Base-by-base conservation (phyloP, 2,329 filamentous ascomycete genomes). In the Lachnellula subtilissima region DNA sequence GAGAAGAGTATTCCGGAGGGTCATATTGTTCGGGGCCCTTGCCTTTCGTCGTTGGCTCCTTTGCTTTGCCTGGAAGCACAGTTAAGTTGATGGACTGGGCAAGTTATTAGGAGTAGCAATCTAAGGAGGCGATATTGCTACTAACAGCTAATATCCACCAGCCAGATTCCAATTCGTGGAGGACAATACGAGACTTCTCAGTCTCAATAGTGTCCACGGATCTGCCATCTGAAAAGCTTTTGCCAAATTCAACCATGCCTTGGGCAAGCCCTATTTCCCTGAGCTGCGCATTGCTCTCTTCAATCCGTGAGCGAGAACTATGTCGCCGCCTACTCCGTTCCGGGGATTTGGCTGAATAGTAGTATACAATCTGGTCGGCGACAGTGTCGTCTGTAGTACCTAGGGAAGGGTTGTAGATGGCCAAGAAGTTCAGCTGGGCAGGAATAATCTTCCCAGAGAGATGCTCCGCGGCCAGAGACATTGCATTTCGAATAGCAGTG, bases 101-200 rank as follows among this genome's bases (percentile, higher is more conserved):
- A 43, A 22, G 19, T 37, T 25, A 56, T 63, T 57, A 68, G 53
- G 39, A 55, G 37, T 47, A 47, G 43, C 12, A 45, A 40, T 46
- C 17, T n/a, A 11, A 35, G 15, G 15, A 54, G 48, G 28, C 28
- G 19, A 39, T 32, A 51, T 25, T 28, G 32, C n/a, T 17, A 75
- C 88, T 69, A 77, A 95, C 91, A 59, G 91, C 92, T 58, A 97
- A 76, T 60, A 97, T 86, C 95, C 95, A 99, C 94, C 94, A 99
- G 32, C 89, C 89, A 15, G 82, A 77, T 71, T 99, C 93, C 61
- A 99, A 74, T 75, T 99, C 91, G 66, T 91, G 85, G 46, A 97
- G 75, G 36, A 97, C 79, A 36, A 97, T 86, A 35, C 92, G 83
- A 50, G 87, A 85, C 75, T 89, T 94, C 66, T 96, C 89, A 1